Conservation (phyloP, 1,284 basidiomycete genomes). For the Apiotrichum veenhuisii region DNA sequence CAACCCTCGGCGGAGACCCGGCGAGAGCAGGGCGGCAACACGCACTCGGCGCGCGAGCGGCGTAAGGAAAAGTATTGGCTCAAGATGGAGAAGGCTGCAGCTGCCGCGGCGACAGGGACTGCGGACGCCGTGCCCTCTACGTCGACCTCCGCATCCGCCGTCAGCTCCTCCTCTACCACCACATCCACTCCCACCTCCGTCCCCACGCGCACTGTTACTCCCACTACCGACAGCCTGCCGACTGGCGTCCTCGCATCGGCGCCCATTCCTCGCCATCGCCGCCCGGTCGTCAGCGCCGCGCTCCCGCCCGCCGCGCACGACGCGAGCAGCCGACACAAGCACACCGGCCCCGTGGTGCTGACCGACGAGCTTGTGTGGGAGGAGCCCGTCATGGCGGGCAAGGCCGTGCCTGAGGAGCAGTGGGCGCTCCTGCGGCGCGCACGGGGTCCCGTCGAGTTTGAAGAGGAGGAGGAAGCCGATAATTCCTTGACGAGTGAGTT, state of each 20-base stretch:
- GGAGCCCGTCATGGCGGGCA: conserved; percentile 9
- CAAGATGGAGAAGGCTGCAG: conserved; percentile 10
- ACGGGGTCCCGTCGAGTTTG: conserved; percentile 35
- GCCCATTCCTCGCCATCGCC: conserved; percentile 1
- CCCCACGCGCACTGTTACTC: neutral
- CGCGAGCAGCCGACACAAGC: conserved; percentile 11
- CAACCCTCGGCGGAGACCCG: neutral
- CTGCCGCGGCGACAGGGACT: neutral
- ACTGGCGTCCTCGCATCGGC: neutral
- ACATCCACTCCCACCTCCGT: conserved; percentile 3
- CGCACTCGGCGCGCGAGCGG: conserved; percentile 12
- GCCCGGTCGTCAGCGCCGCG: conserved; percentile 4
- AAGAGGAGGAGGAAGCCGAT: conserved; percentile 31
- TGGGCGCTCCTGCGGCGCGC: conserved; percentile 29
- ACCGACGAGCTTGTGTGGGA: conserved; percentile 31
- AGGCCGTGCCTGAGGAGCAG: conserved; percentile 13
- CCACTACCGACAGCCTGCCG: neutral
- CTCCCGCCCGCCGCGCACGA: conserved; percentile 37
- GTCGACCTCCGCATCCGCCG: neutral
- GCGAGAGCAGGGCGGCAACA: conserved; percentile 9
- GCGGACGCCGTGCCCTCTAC: neutral
- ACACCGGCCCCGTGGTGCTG: conserved; percentile 22
- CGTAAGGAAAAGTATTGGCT: conserved; percentile 12
- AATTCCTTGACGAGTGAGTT: conserved; percentile 31
- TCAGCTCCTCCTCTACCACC: neutral